Base-by-base conservation (phyloP, 768 basidiomycete species). In the Leccinellum luteum region DNA sequence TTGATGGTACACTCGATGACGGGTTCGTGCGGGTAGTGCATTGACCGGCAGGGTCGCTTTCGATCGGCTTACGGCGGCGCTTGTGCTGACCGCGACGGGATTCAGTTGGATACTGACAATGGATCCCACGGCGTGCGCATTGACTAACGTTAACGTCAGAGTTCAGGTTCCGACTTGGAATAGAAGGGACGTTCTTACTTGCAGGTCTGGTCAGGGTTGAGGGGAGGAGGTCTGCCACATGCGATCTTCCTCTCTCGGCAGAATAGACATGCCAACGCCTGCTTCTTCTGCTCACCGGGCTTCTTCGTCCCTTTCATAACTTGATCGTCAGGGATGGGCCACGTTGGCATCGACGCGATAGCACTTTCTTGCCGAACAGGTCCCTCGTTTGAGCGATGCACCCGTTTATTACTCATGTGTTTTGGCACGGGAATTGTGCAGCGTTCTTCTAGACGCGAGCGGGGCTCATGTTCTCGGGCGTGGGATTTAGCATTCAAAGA, bases 241-340 rank as follows among this genome's bases (percentile, higher is more conserved):
- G 78, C 78, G 63, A 81, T 81, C 68, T 81, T 81, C 59, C 79
- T 69, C 69, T 79, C 78, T 57, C 79, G 71, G 60, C 79, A 81
- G 69, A 81, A 81, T 52, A 76, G 65, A 57, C 79, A 81, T 55
- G 77, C 77, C 55, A 80, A 70, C 54, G 75, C 75, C 55, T 79
- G 78, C 68, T 79, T 78, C 69, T 76, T 75, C 67, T 77, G 72
- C 32, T 72, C 71, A 21, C 73, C 71, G 47, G 65, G 60, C 64
- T 69, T 74, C 71, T 73, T 74, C 30, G 59, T n/a, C 44, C 59
- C 64, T 69, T 72, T 72, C 53, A 67, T 66, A 54, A 55, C 58
- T 12, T 70, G 65, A 63, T 72, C 73, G 60, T 70, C 70, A 64
- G 71, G 67, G 72, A 61, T 65, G 14, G 70, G 2, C 73, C 73